Conservation (phyloP, 2,329 filamentous ascomycete species). For the Diaporthe amygdali region DNA sequence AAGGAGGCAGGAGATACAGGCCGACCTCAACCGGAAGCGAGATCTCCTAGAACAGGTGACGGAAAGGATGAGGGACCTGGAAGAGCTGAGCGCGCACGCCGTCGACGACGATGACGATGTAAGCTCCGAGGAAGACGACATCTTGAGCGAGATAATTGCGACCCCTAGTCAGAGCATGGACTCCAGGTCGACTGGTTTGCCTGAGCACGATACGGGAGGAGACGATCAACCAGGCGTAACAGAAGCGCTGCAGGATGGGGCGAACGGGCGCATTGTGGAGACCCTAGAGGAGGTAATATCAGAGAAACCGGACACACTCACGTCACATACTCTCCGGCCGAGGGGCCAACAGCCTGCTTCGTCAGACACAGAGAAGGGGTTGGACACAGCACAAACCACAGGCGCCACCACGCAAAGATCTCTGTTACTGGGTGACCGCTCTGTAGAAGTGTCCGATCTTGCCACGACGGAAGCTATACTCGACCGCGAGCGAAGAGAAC, state of each 20-base stretch:
- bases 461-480: conserved; percentile 74
- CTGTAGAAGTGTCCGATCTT: conserved; percentile 33
- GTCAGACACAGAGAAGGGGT: conserved; percentile 18
- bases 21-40: conserved; percentile 68
- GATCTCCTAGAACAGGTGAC: conserved; percentile 69
- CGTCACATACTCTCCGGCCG: conserved; percentile 40
- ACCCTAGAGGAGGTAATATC: conserved; percentile 16
- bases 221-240: conserved; percentile 18
- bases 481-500: conserved; percentile 78
- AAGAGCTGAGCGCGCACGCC: conserved; percentile 56
- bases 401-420: conserved; percentile 22
- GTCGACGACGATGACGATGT: conserved; percentile 45
- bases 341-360: conserved; percentile 26
- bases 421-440: conserved; percentile 20
- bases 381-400: conserved; percentile 26
- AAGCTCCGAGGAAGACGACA: conserved; percentile 61
- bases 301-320: conserved; percentile 30
- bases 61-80: conserved; percentile 71
- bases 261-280: conserved; percentile 5
- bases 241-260: neutral
- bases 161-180: conserved; percentile 60
- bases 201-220: conserved; percentile 29
- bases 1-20: conserved; percentile 65
- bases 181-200: conserved; percentile 36
- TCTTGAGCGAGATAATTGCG: conserved; percentile 58